Evolutionary conservation across 306 rosid species (phyloP).

Genomic region (Echinosophora koreensis): DNA sequence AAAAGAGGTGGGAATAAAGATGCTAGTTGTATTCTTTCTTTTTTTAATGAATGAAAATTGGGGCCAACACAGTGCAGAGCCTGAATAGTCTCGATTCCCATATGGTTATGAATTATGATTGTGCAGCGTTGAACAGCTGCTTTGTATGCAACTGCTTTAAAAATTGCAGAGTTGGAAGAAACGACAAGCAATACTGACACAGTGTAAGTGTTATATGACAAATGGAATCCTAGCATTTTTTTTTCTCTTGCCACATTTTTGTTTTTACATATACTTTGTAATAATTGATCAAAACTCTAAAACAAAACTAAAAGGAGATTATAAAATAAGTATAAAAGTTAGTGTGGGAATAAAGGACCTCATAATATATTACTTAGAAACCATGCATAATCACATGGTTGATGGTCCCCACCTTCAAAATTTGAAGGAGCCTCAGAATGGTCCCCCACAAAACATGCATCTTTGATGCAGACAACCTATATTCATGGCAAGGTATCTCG

Average conservation of each 20-base stretch:
- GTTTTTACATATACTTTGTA: too few species aligned
- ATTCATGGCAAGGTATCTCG: background rate
- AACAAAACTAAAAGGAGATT: too few species aligned
- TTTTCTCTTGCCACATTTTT: too few species aligned
- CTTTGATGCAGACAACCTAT: conserved; percentile 29
- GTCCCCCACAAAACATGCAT: conserved; percentile 7
- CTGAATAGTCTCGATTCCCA: conserved; percentile 55
- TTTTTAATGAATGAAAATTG: conserved; percentile 3
- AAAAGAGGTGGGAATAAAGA: conserved; percentile 12
- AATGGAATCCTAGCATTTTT: too few species aligned
- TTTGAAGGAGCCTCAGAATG: conserved; percentile 18
- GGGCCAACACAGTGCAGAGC: conserved; percentile 18
- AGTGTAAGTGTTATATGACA: too few species aligned
- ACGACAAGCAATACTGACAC: background rate
- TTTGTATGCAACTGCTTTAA: conserved; percentile 36
- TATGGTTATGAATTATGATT: conserved; percentile 50
- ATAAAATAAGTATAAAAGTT: too few species aligned
- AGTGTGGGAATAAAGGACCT: too few species aligned
- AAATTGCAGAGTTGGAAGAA: background rate
- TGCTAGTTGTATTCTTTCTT: conserved; percentile 10
- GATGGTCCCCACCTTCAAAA: conserved; percentile 19
- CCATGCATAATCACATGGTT: conserved; percentile 17
- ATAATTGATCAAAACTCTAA: too few species aligned
- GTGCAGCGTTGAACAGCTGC: conserved; percentile 41
- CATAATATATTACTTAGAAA: background rate